These are phyloP conservation scores for Pleodorina starrii DNA, from an alignment of 139 green algal species.

Conservation along the genomic window DNA sequence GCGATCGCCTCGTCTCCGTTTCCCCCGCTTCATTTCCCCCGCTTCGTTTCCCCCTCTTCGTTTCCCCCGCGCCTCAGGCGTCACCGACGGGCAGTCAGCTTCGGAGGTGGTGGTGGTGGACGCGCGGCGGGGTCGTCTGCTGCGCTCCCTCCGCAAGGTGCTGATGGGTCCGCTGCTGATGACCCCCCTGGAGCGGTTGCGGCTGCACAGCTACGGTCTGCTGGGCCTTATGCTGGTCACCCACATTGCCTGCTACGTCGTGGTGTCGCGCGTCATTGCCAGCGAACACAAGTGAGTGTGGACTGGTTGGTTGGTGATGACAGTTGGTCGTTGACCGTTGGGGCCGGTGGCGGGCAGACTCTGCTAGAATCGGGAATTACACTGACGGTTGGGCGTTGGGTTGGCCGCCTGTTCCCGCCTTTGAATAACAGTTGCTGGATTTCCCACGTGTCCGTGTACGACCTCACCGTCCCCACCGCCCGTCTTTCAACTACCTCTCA, in stretches of 20 bases:
- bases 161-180: constrained; percentile 36
- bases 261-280: not conserved
- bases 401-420: too few relatives aligned
- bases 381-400: too few relatives aligned
- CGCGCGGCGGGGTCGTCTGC: constrained; percentile 12
- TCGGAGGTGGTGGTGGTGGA: constrained; percentile 14
- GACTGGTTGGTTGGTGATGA: not conserved
- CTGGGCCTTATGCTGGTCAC: constrained; percentile 29
- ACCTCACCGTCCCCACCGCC: not conserved
- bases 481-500: not conserved
- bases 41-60: not conserved
- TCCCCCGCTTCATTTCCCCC: not conserved
- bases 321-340: not conserved
- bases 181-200: constrained; percentile 22
- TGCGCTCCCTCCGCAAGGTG: constrained; percentile 23
- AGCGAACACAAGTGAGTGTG: constrained; percentile 30
- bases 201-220: not conserved
- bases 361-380: too few relatives aligned
- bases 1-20: too few relatives aligned
- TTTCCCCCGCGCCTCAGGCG: too few relatives aligned
- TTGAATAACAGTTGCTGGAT: too few relatives aligned
- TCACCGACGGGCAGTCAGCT: not conserved
- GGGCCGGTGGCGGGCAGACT: not conserved
- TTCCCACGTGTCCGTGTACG: not conserved
- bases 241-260: constrained; percentile 40